Conservation (phyloP, 2,329 filamentous ascomycete species). For the Sporothrix pseudoabietina region DNA sequence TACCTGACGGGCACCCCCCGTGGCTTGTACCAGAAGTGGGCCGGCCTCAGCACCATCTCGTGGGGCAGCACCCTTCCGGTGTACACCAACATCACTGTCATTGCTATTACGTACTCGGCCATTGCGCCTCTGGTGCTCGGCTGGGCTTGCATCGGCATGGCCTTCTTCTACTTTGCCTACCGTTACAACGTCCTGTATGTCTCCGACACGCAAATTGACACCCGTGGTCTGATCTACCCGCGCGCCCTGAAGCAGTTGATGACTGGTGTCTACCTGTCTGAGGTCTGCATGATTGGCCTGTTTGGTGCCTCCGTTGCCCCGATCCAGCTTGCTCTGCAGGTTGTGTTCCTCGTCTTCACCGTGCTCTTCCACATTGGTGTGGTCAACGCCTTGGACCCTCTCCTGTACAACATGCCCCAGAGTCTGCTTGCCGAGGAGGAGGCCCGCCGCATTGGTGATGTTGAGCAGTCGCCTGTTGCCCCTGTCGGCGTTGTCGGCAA, state of each 20-base stretch:
- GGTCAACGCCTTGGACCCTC: conserved; percentile 71
- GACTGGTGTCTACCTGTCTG: conserved; percentile 77
- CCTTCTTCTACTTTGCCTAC: conserved; percentile 81
- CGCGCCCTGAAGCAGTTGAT: conserved; percentile 86
- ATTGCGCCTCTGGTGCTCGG: conserved; percentile 84
- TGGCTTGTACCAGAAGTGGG: conserved; percentile 78
- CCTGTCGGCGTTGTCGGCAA: conserved; percentile 22
- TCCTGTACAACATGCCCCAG: conserved; percentile 77
- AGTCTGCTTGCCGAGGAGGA: conserved; percentile 60
- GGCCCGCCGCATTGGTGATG: conserved; percentile 36
- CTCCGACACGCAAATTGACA: conserved; percentile 77
- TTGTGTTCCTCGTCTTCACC: conserved; percentile 73
- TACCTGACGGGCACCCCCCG: conserved; percentile 76
- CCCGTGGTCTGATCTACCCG: conserved; percentile 87
- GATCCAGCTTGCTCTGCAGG: conserved; percentile 74
- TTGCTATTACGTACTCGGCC: conserved; percentile 77
- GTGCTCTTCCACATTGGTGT: conserved; percentile 74
- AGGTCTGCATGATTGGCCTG: conserved; percentile 79
- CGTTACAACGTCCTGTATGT: conserved; percentile 88
- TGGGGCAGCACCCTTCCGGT: conserved; percentile 85
- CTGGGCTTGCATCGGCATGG: conserved; percentile 76
- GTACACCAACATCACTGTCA: conserved; percentile 78
- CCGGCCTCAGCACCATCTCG: conserved; percentile 68
- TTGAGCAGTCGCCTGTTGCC: conserved; percentile 32
- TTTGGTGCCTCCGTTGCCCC: conserved; percentile 69